Conservation (phyloP, 768 basidiomycete species). For the Suillus subluteus region DNA sequence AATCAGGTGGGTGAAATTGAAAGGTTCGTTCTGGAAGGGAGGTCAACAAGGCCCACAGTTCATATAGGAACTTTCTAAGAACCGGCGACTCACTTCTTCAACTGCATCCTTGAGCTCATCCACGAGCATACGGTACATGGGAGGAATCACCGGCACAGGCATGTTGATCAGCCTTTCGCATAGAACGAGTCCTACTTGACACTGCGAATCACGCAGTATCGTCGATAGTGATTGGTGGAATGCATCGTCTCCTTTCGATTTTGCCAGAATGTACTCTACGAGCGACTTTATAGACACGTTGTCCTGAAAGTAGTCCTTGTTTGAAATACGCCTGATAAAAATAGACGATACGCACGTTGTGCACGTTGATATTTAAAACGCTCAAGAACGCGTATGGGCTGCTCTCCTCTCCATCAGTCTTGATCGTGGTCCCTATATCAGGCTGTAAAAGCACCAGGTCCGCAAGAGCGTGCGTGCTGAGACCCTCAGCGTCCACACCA, state of each 20-base stretch:
- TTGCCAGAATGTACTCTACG: slow-evolving; percentile 67
- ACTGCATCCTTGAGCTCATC: slow-evolving; percentile 81
- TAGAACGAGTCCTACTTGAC: slow-evolving; percentile 81
- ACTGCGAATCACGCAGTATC: slow-evolving; percentile 25
- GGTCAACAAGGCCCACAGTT: background rate
- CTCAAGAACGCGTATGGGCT: slow-evolving; percentile 91
- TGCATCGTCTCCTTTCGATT: slow-evolving; percentile 50
- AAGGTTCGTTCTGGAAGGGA: slow-evolving; percentile 54
- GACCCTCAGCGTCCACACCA: slow-evolving; percentile 66
- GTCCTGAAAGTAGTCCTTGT: slow-evolving; percentile 45
- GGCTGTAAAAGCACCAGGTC: slow-evolving; percentile 80
- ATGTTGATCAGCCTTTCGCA: slow-evolving; percentile 93
- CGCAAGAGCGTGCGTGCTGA: slow-evolving; percentile 75
- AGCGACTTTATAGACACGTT: slow-evolving; percentile 73
- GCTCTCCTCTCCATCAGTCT: slow-evolving; percentile 63
- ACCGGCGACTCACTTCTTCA: slow-evolving; percentile 54
- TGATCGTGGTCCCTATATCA: slow-evolving; percentile 84
- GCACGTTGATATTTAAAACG: slow-evolving; percentile 75
- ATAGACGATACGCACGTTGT: slow-evolving; percentile 50
- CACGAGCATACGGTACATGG: slow-evolving; percentile 87
- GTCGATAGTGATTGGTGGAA: slow-evolving; percentile 56
- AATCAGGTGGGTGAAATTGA: slow-evolving; percentile 72
- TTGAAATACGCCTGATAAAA: background rate
- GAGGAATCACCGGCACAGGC: slow-evolving; percentile 91
- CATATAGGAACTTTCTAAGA: slow-evolving; percentile 1